Evolutionary conservation across 202 grass and related monocot genomes (phyloP).

Genomic region (Bolboschoenoplectus hybrid): DNA sequence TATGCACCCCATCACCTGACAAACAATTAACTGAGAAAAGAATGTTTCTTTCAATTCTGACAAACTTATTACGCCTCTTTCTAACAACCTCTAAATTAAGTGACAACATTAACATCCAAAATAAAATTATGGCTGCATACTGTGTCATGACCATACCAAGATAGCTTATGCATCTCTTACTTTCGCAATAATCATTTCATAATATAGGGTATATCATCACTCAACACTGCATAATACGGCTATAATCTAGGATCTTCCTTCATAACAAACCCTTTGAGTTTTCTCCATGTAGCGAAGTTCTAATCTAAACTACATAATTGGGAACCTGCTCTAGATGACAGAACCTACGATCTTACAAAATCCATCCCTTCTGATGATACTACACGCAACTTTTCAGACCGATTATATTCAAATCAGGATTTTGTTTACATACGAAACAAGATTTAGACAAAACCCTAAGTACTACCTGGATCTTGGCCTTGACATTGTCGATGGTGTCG

Average conservation of each 20-base stretch:
- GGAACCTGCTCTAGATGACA: no score
- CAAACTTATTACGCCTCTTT: neutral
- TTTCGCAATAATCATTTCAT: neutral
- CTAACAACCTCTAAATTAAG: neutral
- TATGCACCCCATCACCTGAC: neutral
- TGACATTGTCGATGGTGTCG: constrained; percentile 90
- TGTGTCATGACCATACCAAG: neutral
- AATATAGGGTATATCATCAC: neutral
- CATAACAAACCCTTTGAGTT: neutral
- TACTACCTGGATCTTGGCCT: constrained; percentile 80
- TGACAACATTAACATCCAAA: no score
- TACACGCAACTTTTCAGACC: neutral
- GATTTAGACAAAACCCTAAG: constrained; percentile 15
- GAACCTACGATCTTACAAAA: no score
- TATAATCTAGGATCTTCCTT: neutral
- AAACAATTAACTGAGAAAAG: neutral
- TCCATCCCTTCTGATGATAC: neutral
- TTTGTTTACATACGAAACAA: neutral
- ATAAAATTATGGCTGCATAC: neutral
- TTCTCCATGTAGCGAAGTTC: neutral
- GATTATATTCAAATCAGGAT: neutral
- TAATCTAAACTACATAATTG: neutral
- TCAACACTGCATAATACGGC: neutral
- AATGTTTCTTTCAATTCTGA: neutral
- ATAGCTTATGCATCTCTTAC: neutral